These are phyloP conservation scores for Calonectria hongkongensis DNA, from an alignment of 2,329 filamentous ascomycete species.

Conservation along the genomic window DNA sequence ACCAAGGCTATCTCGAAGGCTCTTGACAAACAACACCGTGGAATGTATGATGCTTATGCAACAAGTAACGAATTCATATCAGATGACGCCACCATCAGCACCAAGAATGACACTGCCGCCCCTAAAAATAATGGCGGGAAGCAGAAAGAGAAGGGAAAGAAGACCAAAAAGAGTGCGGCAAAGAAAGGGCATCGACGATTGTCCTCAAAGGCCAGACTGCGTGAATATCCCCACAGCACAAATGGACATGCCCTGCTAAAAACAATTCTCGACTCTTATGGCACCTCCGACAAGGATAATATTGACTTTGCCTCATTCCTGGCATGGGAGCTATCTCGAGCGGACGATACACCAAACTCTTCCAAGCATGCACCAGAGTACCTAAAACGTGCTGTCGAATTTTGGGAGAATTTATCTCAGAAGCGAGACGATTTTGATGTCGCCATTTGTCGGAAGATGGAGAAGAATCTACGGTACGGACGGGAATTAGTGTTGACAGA, in stretches of 20 bases:
- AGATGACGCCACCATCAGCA: background rate
- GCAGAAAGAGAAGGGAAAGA: background rate
- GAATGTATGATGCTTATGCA: constrained; percentile 11
- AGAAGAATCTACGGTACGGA: background rate
- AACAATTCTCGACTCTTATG: background rate
- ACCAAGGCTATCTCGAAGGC: background rate
- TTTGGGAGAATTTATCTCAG: background rate
- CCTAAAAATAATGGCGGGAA: background rate
- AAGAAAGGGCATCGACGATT: constrained; percentile 6
- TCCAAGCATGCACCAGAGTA: background rate
- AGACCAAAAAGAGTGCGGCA: background rate
- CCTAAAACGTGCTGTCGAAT: background rate
- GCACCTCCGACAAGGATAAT: background rate
- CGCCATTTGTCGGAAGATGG: constrained; percentile 3
- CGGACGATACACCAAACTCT: background rate
- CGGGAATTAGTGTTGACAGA: background rate
- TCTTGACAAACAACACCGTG: background rate
- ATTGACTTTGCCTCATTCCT: constrained; percentile 9
- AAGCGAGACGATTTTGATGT: constrained; percentile 6
- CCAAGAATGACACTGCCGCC: background rate
- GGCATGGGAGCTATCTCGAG: constrained; percentile 1
- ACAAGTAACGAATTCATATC: background rate
- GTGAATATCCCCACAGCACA: constrained; percentile 5
- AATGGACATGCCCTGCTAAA: constrained; percentile 5
- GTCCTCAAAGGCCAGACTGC: background rate